A percentile compares a stretch with the other conserved stretches of the same genome.
phyloP scores from a whole-genome alignment of 306 rosid species.

The Sesbania bispinosa region DNA sequence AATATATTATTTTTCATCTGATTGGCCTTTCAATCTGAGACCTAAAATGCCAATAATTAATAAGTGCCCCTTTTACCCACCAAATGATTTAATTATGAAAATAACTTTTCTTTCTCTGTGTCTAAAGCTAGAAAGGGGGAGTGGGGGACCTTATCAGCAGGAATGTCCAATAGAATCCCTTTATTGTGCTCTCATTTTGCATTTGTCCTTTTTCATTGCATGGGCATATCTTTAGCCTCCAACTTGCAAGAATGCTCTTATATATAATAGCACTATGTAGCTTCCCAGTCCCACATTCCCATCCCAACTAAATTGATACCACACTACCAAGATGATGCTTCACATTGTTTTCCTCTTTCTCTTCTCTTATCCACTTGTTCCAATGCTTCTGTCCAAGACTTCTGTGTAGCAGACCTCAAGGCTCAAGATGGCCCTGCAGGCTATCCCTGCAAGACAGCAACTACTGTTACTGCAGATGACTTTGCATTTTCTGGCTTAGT shows the following conservation, averaged over 20 bases:
- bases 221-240: conserved; percentile 26
- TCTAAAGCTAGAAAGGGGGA: not conserved
- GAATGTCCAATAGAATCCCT: not conserved
- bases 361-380: conserved; percentile 51
- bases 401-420: conserved; percentile 71
- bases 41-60: not conserved
- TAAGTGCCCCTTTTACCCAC: not conserved
- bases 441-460: conserved; percentile 40
- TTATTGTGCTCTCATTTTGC: conserved; percentile 21
- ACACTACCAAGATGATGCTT: conserved; percentile 50
- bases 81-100: conserved; percentile 20
- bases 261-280: conserved; percentile 17
- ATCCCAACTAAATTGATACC: not conserved
- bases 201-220: conserved; percentile 23
- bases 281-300: not conserved
- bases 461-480: conserved; percentile 52
- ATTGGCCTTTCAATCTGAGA: not conserved
- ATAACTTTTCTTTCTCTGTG: not conserved
- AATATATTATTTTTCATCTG: not conserved
- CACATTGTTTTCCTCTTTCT: conserved; percentile 41
- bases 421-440: conserved; percentile 64
- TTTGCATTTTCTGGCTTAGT: conserved; percentile 50
- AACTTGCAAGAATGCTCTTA: conserved; percentile 31
- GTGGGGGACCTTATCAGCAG: conserved; percentile 13
- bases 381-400: conserved; percentile 51